These are phyloP conservation scores for Rubroboletus satanas DNA, from an alignment of 768 basidiomycete species.

Conservation along the genomic window DNA sequence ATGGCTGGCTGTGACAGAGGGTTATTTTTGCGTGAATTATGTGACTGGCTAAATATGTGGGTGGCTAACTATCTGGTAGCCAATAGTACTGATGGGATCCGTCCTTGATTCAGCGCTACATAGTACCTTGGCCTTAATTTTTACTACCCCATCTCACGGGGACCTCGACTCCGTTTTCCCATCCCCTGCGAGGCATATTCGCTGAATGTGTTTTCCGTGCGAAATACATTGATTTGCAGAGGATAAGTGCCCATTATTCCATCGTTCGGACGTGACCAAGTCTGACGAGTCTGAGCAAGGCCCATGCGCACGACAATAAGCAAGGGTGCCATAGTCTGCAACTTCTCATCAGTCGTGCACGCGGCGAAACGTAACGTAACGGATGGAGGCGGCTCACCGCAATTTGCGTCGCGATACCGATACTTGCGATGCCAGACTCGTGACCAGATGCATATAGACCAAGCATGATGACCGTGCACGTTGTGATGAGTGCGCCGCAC, in stretches of 20 bases:
- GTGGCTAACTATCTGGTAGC: too few relatives aligned
- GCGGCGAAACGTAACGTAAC: not conserved
- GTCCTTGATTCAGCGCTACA: not conserved
- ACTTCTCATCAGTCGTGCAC: not conserved
- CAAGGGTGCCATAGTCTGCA: conserved; percentile 17
- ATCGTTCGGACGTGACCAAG: not conserved
- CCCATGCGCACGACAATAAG: conserved; percentile 18
- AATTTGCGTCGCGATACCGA: conserved; percentile 18
- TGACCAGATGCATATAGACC: conserved; percentile 10
- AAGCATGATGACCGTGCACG: conserved; percentile 17
- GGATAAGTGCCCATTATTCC: not conserved
- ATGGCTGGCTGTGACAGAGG: too few relatives aligned
- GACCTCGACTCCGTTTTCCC: not conserved
- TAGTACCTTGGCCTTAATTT: not conserved
- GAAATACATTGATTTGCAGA: conserved; percentile 1
- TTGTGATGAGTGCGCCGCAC: conserved; percentile 20
- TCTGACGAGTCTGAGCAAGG: conserved; percentile 3
- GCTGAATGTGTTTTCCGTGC: not conserved
- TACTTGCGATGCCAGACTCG: conserved; percentile 10
- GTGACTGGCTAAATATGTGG: too few relatives aligned
- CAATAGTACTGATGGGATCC: not conserved
- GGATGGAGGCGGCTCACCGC: conserved; percentile 4
- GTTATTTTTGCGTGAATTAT: too few relatives aligned
- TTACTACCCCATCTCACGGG: too few relatives aligned
- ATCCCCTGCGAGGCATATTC: not conserved